Percentiles rank a stretch among this genome's conserved stretches.
Conservation (phyloP, 805 yeast species). For the Hanseniaspora thailandica region DNA sequence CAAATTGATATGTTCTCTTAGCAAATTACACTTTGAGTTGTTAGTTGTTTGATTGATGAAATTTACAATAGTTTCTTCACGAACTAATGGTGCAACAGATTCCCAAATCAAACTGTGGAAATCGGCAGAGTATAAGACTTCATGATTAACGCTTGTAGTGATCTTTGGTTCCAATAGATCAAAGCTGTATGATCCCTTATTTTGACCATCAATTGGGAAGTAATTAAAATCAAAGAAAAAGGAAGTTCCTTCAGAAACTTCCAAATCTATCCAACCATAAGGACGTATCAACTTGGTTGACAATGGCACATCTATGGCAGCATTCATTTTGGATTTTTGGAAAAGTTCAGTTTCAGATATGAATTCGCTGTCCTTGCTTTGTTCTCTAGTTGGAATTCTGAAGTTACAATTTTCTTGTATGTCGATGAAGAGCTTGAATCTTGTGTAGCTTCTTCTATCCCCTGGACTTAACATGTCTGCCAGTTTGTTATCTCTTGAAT, state of each 20-base stretch:
- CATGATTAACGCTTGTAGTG: conserved; percentile 81
- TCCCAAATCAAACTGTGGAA: conserved; percentile 44
- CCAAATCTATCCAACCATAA: conserved; percentile 86
- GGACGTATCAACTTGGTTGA: conserved; percentile 34
- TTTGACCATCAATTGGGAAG: conserved; percentile 46
- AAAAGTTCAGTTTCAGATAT: conserved; percentile 20
- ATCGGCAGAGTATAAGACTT: conserved; percentile 53
- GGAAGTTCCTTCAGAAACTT: conserved; percentile 43
- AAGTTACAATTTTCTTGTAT: conserved; percentile 55
- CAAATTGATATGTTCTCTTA: conserved; percentile 72
- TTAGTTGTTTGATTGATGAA: conserved; percentile 41
- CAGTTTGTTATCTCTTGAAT: conserved; percentile 46
- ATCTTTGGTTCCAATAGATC: conserved; percentile 48
- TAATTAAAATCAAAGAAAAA: conserved; percentile 38
- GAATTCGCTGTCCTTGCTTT: conserved; percentile 56
- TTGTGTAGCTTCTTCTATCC: conserved; percentile 41
- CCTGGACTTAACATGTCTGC: conserved; percentile 38
- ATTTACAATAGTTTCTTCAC: conserved; percentile 78
- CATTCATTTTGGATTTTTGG: conserved; percentile 28
- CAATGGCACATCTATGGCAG: conserved; percentile 18
- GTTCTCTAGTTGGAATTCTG: conserved; percentile 74
- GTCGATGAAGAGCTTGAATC: conserved; percentile 43
- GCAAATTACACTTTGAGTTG: conserved; percentile 47
- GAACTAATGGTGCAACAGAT: conserved; percentile 59
- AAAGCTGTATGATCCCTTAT: conserved; percentile 38